These are phyloP conservation scores for Fusarium begoniae DNA, from an alignment of 2,329 filamentous ascomycete species.

Conservation along the genomic window DNA sequence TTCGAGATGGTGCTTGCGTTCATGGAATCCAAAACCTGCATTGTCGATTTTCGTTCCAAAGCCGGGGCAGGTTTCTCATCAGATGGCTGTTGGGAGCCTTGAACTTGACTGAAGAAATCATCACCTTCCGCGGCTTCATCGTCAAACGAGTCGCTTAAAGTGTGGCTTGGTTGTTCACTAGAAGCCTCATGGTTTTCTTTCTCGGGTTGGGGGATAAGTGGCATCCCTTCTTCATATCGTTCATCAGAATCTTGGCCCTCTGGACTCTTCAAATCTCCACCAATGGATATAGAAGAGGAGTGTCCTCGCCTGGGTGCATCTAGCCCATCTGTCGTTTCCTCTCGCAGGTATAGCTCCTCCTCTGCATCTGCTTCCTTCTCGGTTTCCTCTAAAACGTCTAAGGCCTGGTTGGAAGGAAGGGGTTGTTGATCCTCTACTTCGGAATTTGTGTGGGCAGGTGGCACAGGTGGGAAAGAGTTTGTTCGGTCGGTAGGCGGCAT, in stretches of 20 bases:
- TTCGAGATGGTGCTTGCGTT: conserved; percentile 47
- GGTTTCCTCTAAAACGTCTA: conserved; percentile 62
- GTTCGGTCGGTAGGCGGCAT: conserved; percentile 66
- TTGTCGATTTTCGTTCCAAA: conserved; percentile 75
- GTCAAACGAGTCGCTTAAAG: conserved; percentile 49
- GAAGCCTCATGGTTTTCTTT: neutral
- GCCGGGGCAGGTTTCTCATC: conserved; percentile 26
- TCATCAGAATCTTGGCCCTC: conserved; percentile 60
- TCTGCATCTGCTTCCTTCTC: conserved; percentile 59
- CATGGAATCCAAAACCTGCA: conserved; percentile 68
- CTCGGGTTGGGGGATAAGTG: conserved; percentile 60
- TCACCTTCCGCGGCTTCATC: conserved; percentile 62
- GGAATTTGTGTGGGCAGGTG: conserved; percentile 49
- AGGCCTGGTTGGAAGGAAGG: conserved; percentile 60
- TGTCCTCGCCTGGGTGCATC: conserved; percentile 33
- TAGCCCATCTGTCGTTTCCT: conserved; percentile 13
- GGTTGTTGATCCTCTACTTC: conserved; percentile 48
- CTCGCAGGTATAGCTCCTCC: conserved; percentile 48
- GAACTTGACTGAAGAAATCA: conserved; percentile 70
- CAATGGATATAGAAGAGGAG: conserved; percentile 50
- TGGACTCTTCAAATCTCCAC: conserved; percentile 53
- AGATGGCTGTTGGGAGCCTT: conserved; percentile 41
- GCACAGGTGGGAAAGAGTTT: conserved; percentile 71
- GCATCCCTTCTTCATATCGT: conserved; percentile 76
- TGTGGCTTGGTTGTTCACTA: conserved; percentile 33